Conservation (phyloP, 2,329 filamentous ascomycete species). For the Coleophoma cylindrospora region DNA sequence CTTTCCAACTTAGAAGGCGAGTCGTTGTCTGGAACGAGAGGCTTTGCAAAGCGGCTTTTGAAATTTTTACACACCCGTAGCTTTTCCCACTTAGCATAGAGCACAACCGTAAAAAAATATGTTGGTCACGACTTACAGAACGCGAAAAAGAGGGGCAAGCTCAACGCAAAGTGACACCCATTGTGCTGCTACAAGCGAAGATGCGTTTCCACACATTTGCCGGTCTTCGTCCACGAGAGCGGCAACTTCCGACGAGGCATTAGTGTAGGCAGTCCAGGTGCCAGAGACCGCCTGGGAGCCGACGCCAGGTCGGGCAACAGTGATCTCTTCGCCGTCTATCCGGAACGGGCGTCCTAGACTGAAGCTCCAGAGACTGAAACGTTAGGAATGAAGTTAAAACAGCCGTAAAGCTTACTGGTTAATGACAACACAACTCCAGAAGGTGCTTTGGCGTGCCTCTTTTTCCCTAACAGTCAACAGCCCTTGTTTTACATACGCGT, state of each 20-base stretch:
- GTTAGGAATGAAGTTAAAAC: neutral
- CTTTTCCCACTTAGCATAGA: neutral
- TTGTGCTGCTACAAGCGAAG: neutral
- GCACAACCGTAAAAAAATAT: neutral
- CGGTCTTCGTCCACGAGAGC: neutral
- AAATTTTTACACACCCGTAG: neutral
- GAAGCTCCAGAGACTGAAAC: constrained; percentile 33
- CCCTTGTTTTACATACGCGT: constrained; percentile 31
- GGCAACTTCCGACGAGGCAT: neutral
- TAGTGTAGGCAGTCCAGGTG: neutral
- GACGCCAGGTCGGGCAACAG: constrained; percentile 29
- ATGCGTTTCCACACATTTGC: neutral
- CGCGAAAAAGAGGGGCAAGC: neutral
- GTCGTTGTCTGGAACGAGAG: neutral
- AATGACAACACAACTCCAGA: constrained; percentile 37
- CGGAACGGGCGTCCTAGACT: constrained; percentile 36
- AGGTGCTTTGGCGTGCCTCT: constrained; percentile 31
- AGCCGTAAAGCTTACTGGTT: constrained; percentile 20
- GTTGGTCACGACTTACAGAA: neutral
- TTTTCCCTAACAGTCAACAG: constrained; percentile 33
- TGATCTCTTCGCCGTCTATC: constrained; percentile 33
- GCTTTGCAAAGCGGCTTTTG: neutral
- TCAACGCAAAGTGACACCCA: neutral
- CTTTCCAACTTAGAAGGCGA: neutral
- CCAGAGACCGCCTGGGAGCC: neutral